Conservation (phyloP, 164 flowering plant genomes). For the Sedum album region DNA sequence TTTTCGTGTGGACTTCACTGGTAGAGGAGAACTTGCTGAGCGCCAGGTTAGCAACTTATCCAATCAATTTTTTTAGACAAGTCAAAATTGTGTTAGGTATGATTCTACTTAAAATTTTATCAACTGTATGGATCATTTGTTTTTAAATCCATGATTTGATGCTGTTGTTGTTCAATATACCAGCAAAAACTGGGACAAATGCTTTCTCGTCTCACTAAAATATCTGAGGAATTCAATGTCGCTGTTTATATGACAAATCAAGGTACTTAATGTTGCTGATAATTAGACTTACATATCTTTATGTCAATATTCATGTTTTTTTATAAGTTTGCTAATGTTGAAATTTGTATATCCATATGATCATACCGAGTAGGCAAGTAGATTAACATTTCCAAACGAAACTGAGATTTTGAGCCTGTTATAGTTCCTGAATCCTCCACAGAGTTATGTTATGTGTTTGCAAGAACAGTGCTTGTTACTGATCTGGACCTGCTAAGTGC, state of each 20-base stretch:
- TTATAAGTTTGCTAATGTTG: neutral
- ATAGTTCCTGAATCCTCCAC: neutral
- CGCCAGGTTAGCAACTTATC: constrained; percentile 54
- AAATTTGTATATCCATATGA: neutral
- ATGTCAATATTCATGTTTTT: neutral
- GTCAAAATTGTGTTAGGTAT: neutral
- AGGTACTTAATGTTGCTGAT: constrained; percentile 31
- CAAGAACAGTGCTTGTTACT: neutral
- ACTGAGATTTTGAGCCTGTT: neutral
- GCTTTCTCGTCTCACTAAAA: constrained; percentile 85
- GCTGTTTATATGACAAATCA: constrained; percentile 99
- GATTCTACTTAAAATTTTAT: neutral
- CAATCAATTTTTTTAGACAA: neutral
- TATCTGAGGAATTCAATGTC: constrained; percentile 93
- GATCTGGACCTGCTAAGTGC: neutral
- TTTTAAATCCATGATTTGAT: neutral
- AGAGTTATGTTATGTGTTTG: neutral
- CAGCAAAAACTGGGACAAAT: constrained; percentile 99
- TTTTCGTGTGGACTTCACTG: constrained; percentile 93
- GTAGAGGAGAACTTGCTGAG: constrained; percentile 98
- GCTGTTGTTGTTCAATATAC: constrained; percentile 11
- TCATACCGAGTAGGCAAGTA: neutral
- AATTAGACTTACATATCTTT: neutral
- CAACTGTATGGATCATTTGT: neutral
- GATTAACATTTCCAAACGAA: neutral